Evolutionary conservation across 345 rosid species (phyloP).

Genomic region (Barbarea vulgaris): DNA sequence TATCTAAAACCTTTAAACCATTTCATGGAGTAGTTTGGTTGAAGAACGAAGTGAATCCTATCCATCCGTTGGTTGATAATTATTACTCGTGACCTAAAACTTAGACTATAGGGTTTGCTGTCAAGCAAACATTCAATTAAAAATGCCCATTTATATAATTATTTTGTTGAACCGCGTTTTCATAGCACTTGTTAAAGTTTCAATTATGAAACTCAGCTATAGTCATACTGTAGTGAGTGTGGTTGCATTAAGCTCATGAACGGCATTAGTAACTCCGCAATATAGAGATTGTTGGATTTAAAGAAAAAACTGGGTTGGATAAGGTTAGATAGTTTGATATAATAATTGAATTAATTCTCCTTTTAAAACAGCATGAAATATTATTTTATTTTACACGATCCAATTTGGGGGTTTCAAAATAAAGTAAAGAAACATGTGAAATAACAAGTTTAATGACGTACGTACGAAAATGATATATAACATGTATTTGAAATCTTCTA

Average conservation of each 20-base stretch:
- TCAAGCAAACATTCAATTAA: constrained; percentile 20
- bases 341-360: too few species aligned
- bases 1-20: not conserved
- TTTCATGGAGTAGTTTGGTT: constrained; percentile 25
- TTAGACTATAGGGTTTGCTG: constrained; percentile 42
- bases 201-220: constrained; percentile 9
- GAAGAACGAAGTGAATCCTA: constrained; percentile 20
- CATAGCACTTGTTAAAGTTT: constrained; percentile 22
- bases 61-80: constrained; percentile 30
- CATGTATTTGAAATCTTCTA: not conserved
- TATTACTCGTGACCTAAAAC: constrained; percentile 42
- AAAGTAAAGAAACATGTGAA: not conserved
- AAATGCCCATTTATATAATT: constrained; percentile 3
- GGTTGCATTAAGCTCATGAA: constrained; percentile 16
- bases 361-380: not conserved
- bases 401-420: not conserved
- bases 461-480: not conserved
- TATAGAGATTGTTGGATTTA: not conserved
- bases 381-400: not conserved
- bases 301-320: not conserved
- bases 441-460: not conserved
- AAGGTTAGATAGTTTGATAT: not conserved
- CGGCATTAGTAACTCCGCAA: not conserved
- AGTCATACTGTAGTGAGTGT: not conserved
- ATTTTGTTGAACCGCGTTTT: constrained; percentile 12